Conservation (phyloP, 805 yeast genomes). For the Kazachstania taianensis region DNA sequence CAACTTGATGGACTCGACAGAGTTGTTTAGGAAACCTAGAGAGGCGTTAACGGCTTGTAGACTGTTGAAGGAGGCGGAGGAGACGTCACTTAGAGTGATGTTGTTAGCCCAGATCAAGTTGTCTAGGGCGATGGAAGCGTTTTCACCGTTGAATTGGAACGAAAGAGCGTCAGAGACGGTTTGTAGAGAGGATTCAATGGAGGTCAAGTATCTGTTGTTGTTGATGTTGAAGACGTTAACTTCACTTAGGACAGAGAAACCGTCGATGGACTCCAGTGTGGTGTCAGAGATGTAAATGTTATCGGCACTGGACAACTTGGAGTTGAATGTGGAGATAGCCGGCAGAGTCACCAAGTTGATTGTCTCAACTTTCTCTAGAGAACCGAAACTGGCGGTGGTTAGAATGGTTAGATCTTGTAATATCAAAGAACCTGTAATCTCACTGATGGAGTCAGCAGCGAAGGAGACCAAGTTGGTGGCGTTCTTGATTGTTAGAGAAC, state of each 20-base stretch:
- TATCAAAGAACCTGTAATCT: conserved; percentile 61
- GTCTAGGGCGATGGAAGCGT: conserved; percentile 58
- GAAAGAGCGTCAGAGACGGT: conserved; percentile 65
- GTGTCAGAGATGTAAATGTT: conserved; percentile 65
- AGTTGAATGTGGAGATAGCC: conserved; percentile 61
- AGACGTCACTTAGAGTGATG: conserved; percentile 71
- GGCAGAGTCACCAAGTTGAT: conserved; percentile 78
- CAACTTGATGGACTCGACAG: conserved; percentile 46
- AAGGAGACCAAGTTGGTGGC: conserved; percentile 53
- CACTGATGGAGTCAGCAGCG: conserved; percentile 67
- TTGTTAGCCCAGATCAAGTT: conserved; percentile 76
- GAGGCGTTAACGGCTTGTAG: conserved; percentile 70
- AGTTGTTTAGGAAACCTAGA: conserved; percentile 65
- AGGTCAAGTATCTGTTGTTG: conserved; percentile 75
- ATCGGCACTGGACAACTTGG: conserved; percentile 63
- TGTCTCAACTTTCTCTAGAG: conserved; percentile 70
- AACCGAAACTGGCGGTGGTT: conserved; percentile 60
- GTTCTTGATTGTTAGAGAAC: conserved; percentile 58
- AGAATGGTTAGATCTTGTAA: conserved; percentile 58
- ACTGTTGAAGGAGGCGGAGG: conserved; percentile 61
- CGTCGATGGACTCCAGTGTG: conserved; percentile 53
- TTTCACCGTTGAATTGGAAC: conserved; percentile 75
- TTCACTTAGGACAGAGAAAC: conserved; percentile 38
- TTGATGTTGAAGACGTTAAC: conserved; percentile 63
- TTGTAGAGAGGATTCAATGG: conserved; percentile 61